These are phyloP conservation scores for Trametes hirsuta DNA, from an alignment of 1,284 basidiomycete species.

Conservation along the genomic window DNA sequence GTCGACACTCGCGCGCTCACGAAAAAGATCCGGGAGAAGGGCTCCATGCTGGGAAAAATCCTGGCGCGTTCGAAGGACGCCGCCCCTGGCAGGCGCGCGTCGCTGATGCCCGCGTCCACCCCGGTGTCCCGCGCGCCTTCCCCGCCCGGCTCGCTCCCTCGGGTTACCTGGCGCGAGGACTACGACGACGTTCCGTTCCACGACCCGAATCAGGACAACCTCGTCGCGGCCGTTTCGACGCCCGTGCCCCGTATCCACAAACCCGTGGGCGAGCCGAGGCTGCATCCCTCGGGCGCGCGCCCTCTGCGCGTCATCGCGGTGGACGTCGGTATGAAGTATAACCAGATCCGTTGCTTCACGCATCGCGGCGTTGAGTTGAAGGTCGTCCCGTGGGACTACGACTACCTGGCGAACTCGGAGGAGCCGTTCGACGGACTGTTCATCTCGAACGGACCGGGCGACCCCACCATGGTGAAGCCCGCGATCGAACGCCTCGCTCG, in stretches of 20 bases:
- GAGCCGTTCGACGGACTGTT: constrained; percentile 95
- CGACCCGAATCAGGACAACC: constrained; percentile 90
- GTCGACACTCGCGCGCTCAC: constrained; percentile 97
- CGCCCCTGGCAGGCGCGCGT: constrained; percentile 29
- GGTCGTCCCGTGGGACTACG: constrained; percentile 97
- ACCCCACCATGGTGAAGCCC: constrained; percentile 84
- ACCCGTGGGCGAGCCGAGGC: constrained; percentile 55
- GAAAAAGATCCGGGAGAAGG: constrained; percentile 94
- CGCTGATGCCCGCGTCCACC: constrained; percentile 36
- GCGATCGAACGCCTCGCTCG: constrained; percentile 78
- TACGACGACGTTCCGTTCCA: constrained; percentile 84
- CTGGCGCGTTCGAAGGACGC: constrained; percentile 61
- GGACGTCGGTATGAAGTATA: constrained; percentile 99
- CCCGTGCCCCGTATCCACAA: constrained; percentile 73
- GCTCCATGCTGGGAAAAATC: constrained; percentile 88
- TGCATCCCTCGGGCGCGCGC: constrained; percentile 81
- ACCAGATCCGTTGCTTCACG: constrained; percentile 97
- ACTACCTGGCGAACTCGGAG: constrained; percentile 76
- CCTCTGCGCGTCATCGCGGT: constrained; percentile 87
- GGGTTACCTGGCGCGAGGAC: constrained; percentile 72
- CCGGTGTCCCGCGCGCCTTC: constrained; percentile 58
- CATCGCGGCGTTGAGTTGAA: constrained; percentile 94
- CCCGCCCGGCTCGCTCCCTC: constrained; percentile 42
- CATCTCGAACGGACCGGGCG: constrained; percentile 97
- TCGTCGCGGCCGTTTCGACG: constrained; percentile 90